Percentiles rank a stretch among this genome's conserved stretches.
Evolutionary conservation across 1,284 basidiomycete species (phyloP).

Genomic region (Ceratobasidium sp.): DNA sequence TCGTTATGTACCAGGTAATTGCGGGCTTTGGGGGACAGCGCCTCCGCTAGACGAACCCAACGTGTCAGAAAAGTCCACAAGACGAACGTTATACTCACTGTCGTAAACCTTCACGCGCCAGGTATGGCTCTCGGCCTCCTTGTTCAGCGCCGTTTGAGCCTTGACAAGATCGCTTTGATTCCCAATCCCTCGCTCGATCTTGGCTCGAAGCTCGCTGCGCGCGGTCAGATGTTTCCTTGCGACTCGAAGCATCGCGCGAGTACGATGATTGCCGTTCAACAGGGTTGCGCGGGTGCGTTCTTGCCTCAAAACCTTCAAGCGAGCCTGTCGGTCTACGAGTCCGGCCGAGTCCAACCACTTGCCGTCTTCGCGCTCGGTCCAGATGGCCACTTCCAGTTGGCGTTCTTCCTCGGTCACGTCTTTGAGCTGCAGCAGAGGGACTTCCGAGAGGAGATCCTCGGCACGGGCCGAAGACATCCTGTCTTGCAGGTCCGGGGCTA

Average conservation of each 20-base stretch:
- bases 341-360: not conserved
- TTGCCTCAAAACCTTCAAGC: not conserved
- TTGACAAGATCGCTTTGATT: not conserved
- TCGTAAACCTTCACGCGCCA: constrained; percentile 9
- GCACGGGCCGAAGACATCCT: not conserved
- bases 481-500: not conserved
- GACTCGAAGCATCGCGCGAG: not conserved
- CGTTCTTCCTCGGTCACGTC: not conserved
- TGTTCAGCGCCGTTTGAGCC: not conserved
- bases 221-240: not conserved
- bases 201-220: not conserved
- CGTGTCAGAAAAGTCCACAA: too few species aligned
- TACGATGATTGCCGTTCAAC: not conserved
- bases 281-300: not conserved
- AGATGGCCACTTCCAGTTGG: not conserved
- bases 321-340: not conserved
- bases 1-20: constrained; percentile 23
- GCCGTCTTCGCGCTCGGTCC: not conserved
- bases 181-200: not conserved
- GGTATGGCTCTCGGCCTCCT: not conserved
- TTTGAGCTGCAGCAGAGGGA: not conserved
- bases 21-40: not conserved
- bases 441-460: not conserved
- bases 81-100: not conserved
- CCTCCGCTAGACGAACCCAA: not conserved